Base-by-base conservation (phyloP, 371 early-diverging fungal genomes). In the Saksenaea vasiformis region DNA sequence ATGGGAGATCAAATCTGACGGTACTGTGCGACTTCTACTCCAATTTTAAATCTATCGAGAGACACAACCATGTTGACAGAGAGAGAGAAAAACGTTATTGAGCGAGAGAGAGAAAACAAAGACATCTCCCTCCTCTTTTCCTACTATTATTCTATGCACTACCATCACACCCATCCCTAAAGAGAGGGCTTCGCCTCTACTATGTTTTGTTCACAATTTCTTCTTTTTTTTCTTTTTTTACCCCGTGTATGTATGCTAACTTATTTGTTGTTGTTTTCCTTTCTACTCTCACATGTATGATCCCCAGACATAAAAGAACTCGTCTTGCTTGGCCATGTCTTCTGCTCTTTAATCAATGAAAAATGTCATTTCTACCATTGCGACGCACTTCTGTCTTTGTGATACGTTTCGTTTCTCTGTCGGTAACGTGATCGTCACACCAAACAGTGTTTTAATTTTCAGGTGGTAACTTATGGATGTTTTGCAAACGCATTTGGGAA, bases 1-100 rank as follows among this genome's bases (percentile, higher is more conserved):
- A 44, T 69, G 69, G 69, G 69, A 69, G 39, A 69, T 69, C 34
- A 69, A 61, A 41, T 65, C 70, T 9, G 47, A 60, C 44, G 67
- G 64, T 5, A 62, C 61, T n/a, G 63, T 66, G 51, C 51, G 51
- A 47, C 51, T 47, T 47, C 22, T 47, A 22, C 51, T 47, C 24
- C 51, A 47, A 47, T 47, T 47, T 11, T 47, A 47, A 47, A 47
- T 3, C 51, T 47, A 47, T 22, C 24, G 10, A 41, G 19, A 47
- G 51, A 47, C 51, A 24, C n/a, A 17, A 41, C 17, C 51, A 47
- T 22, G 24, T 5, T 47, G 22, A 47, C n/a, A 47, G 51, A 47
- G 51, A 47, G 51, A 47, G 22, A 47, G 7, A 47, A 31, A 31
- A 31, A 31, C 7, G 24, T 22, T n/a, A 47, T 22, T 22, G 51